phyloP scores from a whole-genome alignment of 2,329 filamentous ascomycete species.

The Trichoderma harzianum region DNA sequence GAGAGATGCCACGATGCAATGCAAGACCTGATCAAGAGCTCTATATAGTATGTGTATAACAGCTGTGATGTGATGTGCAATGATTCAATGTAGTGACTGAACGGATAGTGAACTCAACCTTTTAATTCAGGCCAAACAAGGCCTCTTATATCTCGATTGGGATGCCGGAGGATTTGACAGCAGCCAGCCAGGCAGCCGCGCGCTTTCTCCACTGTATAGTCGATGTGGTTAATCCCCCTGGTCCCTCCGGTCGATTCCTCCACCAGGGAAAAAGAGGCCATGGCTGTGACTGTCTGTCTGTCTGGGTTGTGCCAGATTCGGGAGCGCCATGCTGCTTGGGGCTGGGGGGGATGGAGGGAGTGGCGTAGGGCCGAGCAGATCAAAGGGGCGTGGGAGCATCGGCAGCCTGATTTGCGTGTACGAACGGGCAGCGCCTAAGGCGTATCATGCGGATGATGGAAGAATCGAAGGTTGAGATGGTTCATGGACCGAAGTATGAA shows the following conservation, averaged over 20 bases:
- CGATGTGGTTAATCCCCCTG: background rate
- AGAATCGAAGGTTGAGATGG: slow-evolving; percentile 7
- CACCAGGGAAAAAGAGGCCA: background rate
- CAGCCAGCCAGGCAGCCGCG: slow-evolving; percentile 17
- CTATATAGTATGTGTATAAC: background rate
- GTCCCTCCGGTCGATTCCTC: background rate
- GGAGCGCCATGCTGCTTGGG: background rate
- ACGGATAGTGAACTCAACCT: background rate
- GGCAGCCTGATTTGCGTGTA: background rate
- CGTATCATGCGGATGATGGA: background rate
- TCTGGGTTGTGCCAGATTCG: background rate
- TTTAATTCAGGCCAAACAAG: slow-evolving; percentile 11
- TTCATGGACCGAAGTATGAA: background rate
- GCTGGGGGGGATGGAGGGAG: background rate
- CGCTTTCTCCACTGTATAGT: slow-evolving; percentile 4
- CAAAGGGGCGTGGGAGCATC: background rate
- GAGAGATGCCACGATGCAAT: background rate
- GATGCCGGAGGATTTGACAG: slow-evolving; percentile 7
- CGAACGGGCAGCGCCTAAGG: background rate
- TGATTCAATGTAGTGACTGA: background rate
- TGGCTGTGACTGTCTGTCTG: background rate
- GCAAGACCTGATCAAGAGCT: background rate
- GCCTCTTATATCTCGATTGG: slow-evolving; percentile 15
- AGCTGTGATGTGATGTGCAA: background rate
- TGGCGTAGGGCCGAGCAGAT: background rate